Evolutionary conservation across 2,329 filamentous ascomycete species (phyloP).

Genomic region (Botrytis aclada): DNA sequence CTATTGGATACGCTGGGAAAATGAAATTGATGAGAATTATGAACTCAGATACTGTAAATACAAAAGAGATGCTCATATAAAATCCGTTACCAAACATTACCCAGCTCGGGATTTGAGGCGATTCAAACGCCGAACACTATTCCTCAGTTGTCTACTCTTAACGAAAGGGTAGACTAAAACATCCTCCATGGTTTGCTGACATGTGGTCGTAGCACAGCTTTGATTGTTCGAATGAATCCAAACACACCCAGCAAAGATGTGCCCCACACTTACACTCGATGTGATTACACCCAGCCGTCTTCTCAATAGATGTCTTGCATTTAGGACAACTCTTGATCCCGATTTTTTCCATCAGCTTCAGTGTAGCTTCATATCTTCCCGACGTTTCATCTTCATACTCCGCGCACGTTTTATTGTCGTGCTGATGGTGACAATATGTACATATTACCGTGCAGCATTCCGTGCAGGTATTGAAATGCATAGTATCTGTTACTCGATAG

Average conservation of each 20-base stretch:
- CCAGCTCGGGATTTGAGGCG: background rate
- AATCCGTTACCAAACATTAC: background rate
- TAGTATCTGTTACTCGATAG: background rate
- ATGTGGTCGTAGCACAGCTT: constrained; percentile 32
- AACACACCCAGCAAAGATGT: constrained; percentile 50
- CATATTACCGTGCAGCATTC: constrained; percentile 20
- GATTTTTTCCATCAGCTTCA: constrained; percentile 37
- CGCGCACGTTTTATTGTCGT: constrained; percentile 25
- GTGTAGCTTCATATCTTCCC: constrained; percentile 20
- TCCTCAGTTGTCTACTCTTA: background rate
- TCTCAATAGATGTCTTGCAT: constrained; percentile 33
- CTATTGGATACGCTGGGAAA: background rate
- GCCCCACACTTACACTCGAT: constrained; percentile 44
- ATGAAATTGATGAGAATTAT: background rate
- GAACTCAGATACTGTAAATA: background rate
- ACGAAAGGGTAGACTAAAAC: too few relatives aligned
- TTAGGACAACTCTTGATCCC: constrained; percentile 43
- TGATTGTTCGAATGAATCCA: constrained; percentile 38
- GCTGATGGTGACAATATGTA: constrained; percentile 23
- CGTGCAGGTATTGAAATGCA: constrained; percentile 1
- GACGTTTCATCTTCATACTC: constrained; percentile 24
- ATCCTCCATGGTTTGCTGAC: constrained; percentile 19
- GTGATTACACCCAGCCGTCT: constrained; percentile 45
- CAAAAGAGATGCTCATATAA: background rate
- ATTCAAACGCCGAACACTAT: background rate